Base-by-base conservation (phyloP, 164 flowering plant genomes). In the Vitis rupestris region DNA sequence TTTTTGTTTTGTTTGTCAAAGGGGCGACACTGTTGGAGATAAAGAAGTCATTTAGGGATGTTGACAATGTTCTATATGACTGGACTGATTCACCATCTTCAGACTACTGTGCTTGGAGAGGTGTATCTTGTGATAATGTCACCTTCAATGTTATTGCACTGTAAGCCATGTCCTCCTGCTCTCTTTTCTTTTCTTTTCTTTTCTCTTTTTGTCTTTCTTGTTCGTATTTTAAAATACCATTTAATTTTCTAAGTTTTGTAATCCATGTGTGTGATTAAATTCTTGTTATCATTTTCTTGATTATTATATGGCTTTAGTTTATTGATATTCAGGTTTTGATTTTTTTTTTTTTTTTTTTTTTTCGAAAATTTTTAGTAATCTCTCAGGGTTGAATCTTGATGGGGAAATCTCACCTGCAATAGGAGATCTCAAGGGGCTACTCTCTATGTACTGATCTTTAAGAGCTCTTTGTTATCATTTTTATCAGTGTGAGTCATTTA, bases 61-160 rank as follows among this genome's bases (percentile, higher is more conserved):
- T 88, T 30, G 90, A 90, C 65, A 90, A 92, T 81, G 86, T 89
- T 54, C 75, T 96, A 6, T 90, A 88, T 77, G 98, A 93, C 73
- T 96, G 99, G 99, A 85, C 86, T 15, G 89, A 83, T 67, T 75
- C 93, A 15, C 82, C 90, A 3, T 84, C 97, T 64, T 83, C 95
- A 2, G 98, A 93, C 66, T 93, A 77, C 66, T 96, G 99, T 80
- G 85, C 74, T 8, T 96, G 99, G 99, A 87, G 94, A 74, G 99
- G 99, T 3, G 83, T 96, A 15, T 76, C 87, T 7, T 96, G 99
- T 72, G 99, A 92, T 59, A 96, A 93, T 83, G 84, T 79, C 81
- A 93, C 97, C 76, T 89, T 93, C 81, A 77, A 78, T 76, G 90
- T 96, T 55, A 69, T 88, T 77, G 87, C 93, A 27, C 93, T 96